Base-by-base conservation (phyloP, 371 early-diverging fungal genomes). In the Cladochytrium tenue region DNA sequence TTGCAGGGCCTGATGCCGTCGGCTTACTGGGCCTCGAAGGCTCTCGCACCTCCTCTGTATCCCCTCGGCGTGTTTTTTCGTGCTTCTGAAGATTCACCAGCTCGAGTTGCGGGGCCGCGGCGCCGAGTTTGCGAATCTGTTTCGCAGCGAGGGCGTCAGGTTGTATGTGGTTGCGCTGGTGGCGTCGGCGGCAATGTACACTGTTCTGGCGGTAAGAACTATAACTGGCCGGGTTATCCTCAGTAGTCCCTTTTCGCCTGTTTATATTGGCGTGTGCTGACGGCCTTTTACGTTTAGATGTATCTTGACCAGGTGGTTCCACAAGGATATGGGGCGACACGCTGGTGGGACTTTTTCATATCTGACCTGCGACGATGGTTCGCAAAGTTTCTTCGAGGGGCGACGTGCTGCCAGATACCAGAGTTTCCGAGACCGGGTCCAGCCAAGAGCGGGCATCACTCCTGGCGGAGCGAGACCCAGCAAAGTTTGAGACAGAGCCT, bases 291-390 rank as follows among this genome's bases (percentile, higher is more conserved):
- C n/a, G n/a, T n/a, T n/a, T n/a, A n/a, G n/a, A n/a, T n/a, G n/a
- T 90, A 90, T 75, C 51, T 88, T 13, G 81, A 79, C 35, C 66
- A 72, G 36, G 84, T 89, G 25, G 27, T 91, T 3, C 85, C 87
- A 3, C 70, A 76, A 35, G 85, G 88, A 63, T 89, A 69, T 73
- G 90, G 91, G 27, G 75, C 78, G 27, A 68, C 71, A 27, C 75
- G 77, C 56, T 85, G 84, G 1, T 87, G 85, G 87, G 74, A 84
- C 53, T 88, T 88, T 56, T 73, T 79, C 26, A 55, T 89, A 26
- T 56, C 72, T 13, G 69, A 70, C 23, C 30, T 73, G 33, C 32
- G 43, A 32, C 31, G 51, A n/a, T n/a, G n/a, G n/a, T n/a, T n/a
- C n/a, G 52, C 17, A 26, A 59, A n/a, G 5, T 66, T 58, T n/a